These are phyloP conservation scores for Colletotrichum lini DNA, from an alignment of 2,329 filamentous ascomycete genomes.

Conservation along the genomic window DNA sequence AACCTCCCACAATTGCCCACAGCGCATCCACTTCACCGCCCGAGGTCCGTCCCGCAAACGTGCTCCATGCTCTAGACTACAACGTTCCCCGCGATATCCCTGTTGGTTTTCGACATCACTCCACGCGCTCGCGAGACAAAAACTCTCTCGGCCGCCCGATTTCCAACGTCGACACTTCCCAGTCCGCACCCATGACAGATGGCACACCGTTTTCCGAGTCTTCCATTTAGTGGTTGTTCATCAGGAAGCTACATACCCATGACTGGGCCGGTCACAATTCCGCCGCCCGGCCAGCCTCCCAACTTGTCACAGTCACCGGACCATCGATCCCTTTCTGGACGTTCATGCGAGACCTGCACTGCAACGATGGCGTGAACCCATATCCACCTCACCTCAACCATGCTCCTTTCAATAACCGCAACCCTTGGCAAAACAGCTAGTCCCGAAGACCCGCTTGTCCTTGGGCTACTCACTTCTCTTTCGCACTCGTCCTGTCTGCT, in stretches of 20 bases:
- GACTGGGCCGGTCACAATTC: not conserved
- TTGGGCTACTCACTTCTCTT: slow-evolving; percentile 13
- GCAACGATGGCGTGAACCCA: slow-evolving; percentile 31
- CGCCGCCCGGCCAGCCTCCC: slow-evolving; percentile 18
- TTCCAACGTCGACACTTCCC: not conserved
- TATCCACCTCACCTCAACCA: slow-evolving; percentile 1
- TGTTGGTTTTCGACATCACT: not conserved
- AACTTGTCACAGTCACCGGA: slow-evolving; percentile 20
- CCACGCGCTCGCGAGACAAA: not conserved
- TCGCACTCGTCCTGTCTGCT: slow-evolving; percentile 2
- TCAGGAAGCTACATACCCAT: slow-evolving; percentile 3
- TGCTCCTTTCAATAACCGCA: not conserved
- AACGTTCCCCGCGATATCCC: not conserved
- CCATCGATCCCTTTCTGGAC: not conserved
- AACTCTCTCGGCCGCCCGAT: not conserved
- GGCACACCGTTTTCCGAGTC: slow-evolving; percentile 2
- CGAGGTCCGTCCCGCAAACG: slow-evolving; percentile 14
- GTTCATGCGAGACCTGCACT: slow-evolving; percentile 24
- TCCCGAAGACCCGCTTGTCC: not conserved
- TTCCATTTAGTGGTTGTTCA: not conserved
- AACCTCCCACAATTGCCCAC: not conserved
- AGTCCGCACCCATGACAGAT: not conserved
- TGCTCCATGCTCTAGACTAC: not conserved
- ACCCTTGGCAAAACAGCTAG: slow-evolving; percentile 14
- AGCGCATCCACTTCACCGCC: not conserved